Conservation (phyloP, 441 rosid species). For the Macaranga tanarius region DNA sequence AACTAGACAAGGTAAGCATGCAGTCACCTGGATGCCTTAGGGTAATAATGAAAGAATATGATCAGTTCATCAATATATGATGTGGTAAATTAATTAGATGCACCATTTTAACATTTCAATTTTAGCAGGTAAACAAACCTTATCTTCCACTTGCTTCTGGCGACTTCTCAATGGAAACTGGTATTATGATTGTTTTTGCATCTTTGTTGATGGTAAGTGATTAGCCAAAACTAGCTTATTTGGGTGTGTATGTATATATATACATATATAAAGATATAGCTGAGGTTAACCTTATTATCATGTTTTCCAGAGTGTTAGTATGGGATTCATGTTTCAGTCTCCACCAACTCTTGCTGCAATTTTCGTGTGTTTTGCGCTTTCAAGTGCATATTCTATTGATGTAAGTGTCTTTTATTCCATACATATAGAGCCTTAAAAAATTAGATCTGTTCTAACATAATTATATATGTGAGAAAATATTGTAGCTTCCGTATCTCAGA, state of each 20-base stretch:
- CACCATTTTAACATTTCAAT: neutral
- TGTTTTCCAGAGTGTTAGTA: slow-evolving; percentile 26
- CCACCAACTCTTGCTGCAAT: slow-evolving; percentile 33
- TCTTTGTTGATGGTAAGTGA: slow-evolving; percentile 27
- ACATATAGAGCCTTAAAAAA: neutral
- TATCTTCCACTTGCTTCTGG: slow-evolving; percentile 40
- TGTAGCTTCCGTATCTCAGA: too few species aligned
- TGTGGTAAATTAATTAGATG: too few species aligned
- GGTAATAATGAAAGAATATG: too few species aligned
- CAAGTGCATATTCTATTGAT: slow-evolving; percentile 37
- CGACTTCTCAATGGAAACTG: slow-evolving; percentile 30
- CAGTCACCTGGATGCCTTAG: too few species aligned
- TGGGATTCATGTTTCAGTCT: slow-evolving; percentile 32
- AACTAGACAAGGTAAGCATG: slow-evolving; percentile 33
- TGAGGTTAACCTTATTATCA: neutral
- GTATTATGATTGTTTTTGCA: slow-evolving; percentile 25
- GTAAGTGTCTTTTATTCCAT: slow-evolving; percentile 13
- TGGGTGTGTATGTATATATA: too few species aligned
- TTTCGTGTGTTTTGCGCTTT: slow-evolving; percentile 25
- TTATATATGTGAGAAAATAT: too few species aligned
- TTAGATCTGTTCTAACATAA: too few species aligned
- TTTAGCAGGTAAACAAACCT: slow-evolving; percentile 34
- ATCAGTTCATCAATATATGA: too few species aligned
- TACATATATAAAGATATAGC: too few species aligned
- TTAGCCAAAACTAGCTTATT: neutral